Percentiles rank a stretch among this genome's conserved stretches.
phyloP scores from a whole-genome alignment of 2,329 filamentous ascomycete species.

The Diaporthe nobilis region DNA sequence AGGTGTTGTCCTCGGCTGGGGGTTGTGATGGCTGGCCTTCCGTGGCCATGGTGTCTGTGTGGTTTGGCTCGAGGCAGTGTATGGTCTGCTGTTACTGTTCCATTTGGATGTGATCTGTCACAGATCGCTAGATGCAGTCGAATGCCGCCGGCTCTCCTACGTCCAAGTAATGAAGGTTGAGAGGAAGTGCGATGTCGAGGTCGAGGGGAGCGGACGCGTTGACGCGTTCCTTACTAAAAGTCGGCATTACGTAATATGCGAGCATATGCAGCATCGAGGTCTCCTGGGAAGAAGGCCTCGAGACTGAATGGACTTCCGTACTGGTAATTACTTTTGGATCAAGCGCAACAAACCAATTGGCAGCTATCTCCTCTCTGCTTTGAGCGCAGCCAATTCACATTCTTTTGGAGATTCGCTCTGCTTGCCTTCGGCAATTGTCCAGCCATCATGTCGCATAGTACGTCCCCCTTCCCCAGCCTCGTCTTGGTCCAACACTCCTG shows the following conservation, averaged over 20 bases:
- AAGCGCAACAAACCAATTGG: not conserved
- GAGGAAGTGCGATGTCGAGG: not conserved
- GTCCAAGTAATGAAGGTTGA: not conserved
- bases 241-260: constrained; percentile 17
- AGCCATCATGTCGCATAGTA: constrained; percentile 62
- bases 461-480: constrained; percentile 40
- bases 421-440: not conserved
- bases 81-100: not conserved
- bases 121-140: not conserved
- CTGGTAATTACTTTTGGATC: not conserved
- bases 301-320: no score
- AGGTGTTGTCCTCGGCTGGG: constrained; percentile 11
- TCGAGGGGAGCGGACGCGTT: constrained; percentile 8
- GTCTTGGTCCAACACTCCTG: constrained; percentile 25
- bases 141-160: not conserved
- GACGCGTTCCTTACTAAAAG: constrained; percentile 29
- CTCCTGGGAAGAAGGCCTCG: not conserved
- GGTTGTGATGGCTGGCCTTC: constrained; percentile 32
- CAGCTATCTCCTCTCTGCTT: no score
- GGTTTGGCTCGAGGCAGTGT: not conserved
- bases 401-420: not conserved
- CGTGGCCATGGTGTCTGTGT: constrained; percentile 34
- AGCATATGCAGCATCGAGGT: not conserved
- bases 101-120: not conserved
- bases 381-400: no score